Evolutionary conservation across 1,139 yeast species (phyloP).

Genomic region (Saccharomyces hybrid): DNA sequence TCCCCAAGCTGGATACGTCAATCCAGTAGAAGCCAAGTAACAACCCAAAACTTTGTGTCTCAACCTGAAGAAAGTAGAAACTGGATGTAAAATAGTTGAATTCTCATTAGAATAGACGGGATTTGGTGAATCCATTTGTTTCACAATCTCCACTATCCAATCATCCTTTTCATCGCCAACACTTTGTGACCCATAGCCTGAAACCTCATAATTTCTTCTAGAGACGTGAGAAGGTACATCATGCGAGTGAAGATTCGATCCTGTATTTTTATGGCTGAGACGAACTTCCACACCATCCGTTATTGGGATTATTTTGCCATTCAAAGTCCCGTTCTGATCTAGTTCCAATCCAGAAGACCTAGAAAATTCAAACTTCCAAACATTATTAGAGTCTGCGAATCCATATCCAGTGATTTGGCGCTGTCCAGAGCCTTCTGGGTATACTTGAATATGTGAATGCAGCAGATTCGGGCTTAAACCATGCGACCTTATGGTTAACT

Average conservation of each 20-base stretch:
- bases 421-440: constrained; percentile 70
- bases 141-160: constrained; percentile 62
- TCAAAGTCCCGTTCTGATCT: constrained; percentile 19
- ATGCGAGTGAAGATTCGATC: constrained; percentile 58
- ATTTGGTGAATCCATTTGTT: constrained; percentile 50
- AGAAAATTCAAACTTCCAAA: constrained; percentile 49
- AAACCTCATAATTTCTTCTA: constrained; percentile 50
- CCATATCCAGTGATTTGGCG: constrained; percentile 75
- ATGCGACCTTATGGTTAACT: constrained; percentile 61
- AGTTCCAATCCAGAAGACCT: constrained; percentile 33
- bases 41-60: constrained; percentile 60
- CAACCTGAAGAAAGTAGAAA: constrained; percentile 62
- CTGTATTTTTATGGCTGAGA: constrained; percentile 46
- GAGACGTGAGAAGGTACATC: constrained; percentile 49
- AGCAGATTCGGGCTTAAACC: constrained; percentile 63
- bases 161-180: constrained; percentile 59
- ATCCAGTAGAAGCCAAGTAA: constrained; percentile 67
- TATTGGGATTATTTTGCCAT: constrained; percentile 29
- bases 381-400: constrained; percentile 60
- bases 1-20: constrained; percentile 72
- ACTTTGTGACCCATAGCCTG: constrained; percentile 56
- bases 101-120: constrained; percentile 34
- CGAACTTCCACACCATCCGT: constrained; percentile 51
- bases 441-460: constrained; percentile 61
- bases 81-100: constrained; percentile 48